These are phyloP conservation scores for Triticum dicoccoides DNA, from an alignment of 176 grass and related monocot genomes.

Conservation along the genomic window DNA sequence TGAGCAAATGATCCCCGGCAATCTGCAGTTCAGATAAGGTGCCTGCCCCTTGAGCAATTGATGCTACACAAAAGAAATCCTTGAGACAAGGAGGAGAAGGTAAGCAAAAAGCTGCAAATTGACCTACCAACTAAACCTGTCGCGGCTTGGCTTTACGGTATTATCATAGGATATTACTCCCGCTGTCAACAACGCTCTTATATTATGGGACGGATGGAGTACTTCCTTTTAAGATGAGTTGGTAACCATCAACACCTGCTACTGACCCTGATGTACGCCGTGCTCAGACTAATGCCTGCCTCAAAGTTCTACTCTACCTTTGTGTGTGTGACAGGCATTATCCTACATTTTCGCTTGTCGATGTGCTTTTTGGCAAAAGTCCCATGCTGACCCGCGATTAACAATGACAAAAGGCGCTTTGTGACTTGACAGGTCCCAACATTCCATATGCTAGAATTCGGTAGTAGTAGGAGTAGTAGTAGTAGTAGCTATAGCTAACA, in stretches of 20 bases:
- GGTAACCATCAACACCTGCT: neutral
- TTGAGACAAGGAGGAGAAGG: neutral
- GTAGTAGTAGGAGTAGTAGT: neutral
- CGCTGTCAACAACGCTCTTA: too few species aligned
- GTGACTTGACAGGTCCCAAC: slow-evolving; percentile 9
- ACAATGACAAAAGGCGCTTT: neutral
- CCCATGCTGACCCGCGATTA: neutral
- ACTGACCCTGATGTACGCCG: neutral
- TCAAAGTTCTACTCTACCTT: neutral
- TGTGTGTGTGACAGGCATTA: neutral
- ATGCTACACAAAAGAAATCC: neutral
- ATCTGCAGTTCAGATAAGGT: neutral
- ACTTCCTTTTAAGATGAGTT: too few species aligned
- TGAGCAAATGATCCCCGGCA: neutral
- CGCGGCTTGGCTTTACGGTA: neutral
- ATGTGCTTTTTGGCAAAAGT: neutral
- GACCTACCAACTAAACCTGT: slow-evolving; percentile 30
- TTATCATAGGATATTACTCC: neutral
- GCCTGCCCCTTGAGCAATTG: neutral
- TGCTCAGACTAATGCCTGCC: neutral
- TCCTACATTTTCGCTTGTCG: neutral
- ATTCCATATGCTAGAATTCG: slow-evolving; percentile 33
- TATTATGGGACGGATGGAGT: too few species aligned
- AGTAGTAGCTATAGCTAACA: too few species aligned
- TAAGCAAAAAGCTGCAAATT: slow-evolving; percentile 10